Base-by-base conservation (phyloP, 345 rosid species). In the Schrenkiella parvula region DNA sequence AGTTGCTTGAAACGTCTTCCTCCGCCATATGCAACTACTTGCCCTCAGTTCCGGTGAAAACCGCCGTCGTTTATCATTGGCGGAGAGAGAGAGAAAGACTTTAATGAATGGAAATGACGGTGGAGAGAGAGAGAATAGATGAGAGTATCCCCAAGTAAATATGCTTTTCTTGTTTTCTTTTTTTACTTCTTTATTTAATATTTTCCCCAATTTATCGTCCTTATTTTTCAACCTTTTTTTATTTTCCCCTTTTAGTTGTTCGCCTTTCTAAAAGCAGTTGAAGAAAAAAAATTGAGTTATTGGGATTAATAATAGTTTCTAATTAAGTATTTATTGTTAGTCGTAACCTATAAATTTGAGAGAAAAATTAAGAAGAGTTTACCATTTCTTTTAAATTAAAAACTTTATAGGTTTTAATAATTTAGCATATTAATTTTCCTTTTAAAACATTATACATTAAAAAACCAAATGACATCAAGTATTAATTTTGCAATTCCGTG, bases 1-100 rank as follows among this genome's bases (percentile, higher is more conserved):
- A 95, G 61, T 85, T 88, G 26, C 69, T 78, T 0, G 84, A 67
- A 57, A 69, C 84, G 41, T 84, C 93, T 59, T 66, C 77, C 60
- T 73, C 84, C 42, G 82, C 82, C 86, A 87, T 88, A 43, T 47
- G 4, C 21, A 50, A 1, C 37, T 5, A 26, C 1, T 63, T 22
- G 0, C 1, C 25, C 60, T 70, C n/a, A 76, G 31, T 22, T 5
- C 60, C 75, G 65, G 80, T 55, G 61, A 70, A 3, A 18, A 22
- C 35, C 61, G 66, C 61, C 75, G 80, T 47, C 43, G 75, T 69
- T 64, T 54, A 46, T 55, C 80, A 76, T 76, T 75, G 75, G 60
- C 70, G 53, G 48, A 31, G 62, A 50, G 39, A 66, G 22, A 68
- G 67, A 2, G 60, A 46, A 3, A 47, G 46, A 52, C 43, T 46